phyloP scores from a whole-genome alignment of 495 filamentous ascomycete species.

The Lasiosphaeria hispida region DNA sequence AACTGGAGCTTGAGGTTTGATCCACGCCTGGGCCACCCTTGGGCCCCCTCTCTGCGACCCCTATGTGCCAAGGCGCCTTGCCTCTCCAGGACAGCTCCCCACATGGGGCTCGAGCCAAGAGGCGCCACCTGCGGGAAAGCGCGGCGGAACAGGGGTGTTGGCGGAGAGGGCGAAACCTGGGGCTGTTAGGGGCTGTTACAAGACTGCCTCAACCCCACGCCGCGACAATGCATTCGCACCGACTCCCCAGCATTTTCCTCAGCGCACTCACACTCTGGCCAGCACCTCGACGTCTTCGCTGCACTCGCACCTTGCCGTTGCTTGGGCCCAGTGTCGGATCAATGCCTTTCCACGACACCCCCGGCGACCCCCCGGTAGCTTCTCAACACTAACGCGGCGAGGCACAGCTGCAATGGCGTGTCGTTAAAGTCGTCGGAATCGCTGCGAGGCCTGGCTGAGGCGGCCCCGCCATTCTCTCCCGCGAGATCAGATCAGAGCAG shows the following conservation, averaged over 20 bases:
- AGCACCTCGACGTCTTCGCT: neutral
- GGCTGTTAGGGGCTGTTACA: conserved; percentile 20
- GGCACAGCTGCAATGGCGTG: no score
- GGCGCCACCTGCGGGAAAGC: conserved; percentile 12
- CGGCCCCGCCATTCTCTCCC: no score
- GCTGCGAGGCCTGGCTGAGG: no score
- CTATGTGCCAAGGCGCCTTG: conserved; percentile 7
- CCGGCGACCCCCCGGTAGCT: neutral
- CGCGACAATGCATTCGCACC: conserved; percentile 26
- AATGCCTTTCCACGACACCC: conserved; percentile 23
- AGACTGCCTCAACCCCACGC: conserved; percentile 29
- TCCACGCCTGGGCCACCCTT: conserved; percentile 16
- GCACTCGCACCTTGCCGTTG: conserved; percentile 3
- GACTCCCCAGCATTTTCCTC: neutral
- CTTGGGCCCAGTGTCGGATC: conserved; percentile 23
- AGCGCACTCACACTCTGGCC: neutral
- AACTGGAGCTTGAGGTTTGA: conserved; percentile 15
- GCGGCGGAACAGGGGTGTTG: conserved; percentile 4
- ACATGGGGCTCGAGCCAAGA: conserved; percentile 14
- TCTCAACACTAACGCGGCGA: no score
- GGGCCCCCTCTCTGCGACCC: neutral
- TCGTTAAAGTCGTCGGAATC: no score
- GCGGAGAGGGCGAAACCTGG: conserved; percentile 23
- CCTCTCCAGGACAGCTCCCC: conserved; percentile 9
- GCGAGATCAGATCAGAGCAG: no score